Evolutionary conservation across 2,329 filamentous ascomycete species (phyloP).

Genomic region (Rhinocladiella similis): DNA sequence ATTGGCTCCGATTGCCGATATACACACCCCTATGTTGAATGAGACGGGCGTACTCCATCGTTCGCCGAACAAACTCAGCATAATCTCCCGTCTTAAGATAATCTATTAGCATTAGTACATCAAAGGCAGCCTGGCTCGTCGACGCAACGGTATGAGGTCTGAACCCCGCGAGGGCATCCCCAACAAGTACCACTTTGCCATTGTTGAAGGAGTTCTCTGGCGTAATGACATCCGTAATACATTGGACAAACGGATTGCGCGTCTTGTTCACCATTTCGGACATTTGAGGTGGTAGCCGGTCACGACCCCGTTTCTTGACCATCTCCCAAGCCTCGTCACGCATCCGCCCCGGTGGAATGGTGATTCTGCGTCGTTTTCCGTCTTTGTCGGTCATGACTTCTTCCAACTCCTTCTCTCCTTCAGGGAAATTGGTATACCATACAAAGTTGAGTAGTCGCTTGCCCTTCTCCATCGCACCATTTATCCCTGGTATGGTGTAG

Average conservation of each 20-base stretch:
- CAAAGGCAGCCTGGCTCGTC: constrained; percentile 32
- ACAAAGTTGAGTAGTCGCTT: constrained; percentile 32
- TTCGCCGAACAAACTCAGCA: constrained; percentile 27
- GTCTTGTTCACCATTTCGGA: constrained; percentile 30
- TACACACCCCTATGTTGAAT: constrained; percentile 18
- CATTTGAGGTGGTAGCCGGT: constrained; percentile 28
- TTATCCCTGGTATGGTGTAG: constrained; percentile 33
- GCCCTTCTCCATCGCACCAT: constrained; percentile 29
- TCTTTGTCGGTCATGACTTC: constrained; percentile 34
- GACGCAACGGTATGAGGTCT: constrained; percentile 32
- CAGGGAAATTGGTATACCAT: constrained; percentile 31
- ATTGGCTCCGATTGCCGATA: constrained; percentile 23
- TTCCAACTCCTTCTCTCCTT: constrained; percentile 21
- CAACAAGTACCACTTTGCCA: constrained; percentile 33
- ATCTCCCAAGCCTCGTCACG: constrained; percentile 31
- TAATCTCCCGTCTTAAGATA: constrained; percentile 25
- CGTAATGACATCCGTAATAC: constrained; percentile 29
- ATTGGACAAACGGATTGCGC: constrained; percentile 32
- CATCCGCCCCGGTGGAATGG: constrained; percentile 33
- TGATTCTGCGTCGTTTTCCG: constrained; percentile 31
- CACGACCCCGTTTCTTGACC: constrained; percentile 26
- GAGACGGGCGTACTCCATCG: constrained; percentile 22
- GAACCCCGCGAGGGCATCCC: constrained; percentile 32
- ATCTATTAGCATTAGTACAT: constrained; percentile 29
- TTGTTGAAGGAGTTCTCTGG: constrained; percentile 28